Base-by-base conservation (phyloP, 257 asterid genomes). In the Scutellaria minor region DNA sequence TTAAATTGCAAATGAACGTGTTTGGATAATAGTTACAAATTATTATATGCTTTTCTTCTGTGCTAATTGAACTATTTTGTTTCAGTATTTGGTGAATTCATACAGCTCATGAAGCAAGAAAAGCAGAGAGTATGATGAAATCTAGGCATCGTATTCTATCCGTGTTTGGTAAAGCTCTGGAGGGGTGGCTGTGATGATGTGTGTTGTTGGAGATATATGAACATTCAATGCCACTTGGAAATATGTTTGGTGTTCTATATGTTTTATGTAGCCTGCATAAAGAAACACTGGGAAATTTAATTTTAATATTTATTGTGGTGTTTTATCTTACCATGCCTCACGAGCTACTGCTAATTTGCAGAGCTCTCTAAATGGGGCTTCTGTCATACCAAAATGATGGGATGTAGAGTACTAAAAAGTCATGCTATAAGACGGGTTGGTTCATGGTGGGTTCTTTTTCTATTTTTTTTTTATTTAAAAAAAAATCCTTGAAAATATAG, bases 61-160 rank as follows among this genome's bases (percentile, higher is more conserved):
- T 77, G 72, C 78, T 74, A 63, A 71, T 74, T 70, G 13, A 9
- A 22, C 37, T 73, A 14, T 41, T 48, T 8, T 74, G 35, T 55
- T 18, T 0, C 89, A 84, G 91, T 84, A 57, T 86, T 86, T 72
- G 87, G 80, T 42, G 91, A 86, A 39, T 84, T 86, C 72, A 15
- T 86, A 56, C 70, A 80, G 37, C 84, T 86, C 2, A 84, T 84
- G 87, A 84, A 81, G 84, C 85, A 76, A 76, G 84, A 78, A 50
- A 80, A 78, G 77, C 76, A 53, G 75, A 77, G 74, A 31, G 77
- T 45, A 7, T 81, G 53, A 72, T 9, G 50, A 75, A 76, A 56
- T 68, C 3, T 20, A 45, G 75, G 71, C 75, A 20, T 50, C 15
- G 13, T 31, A 9, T 37, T 45, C 48, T 8, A 6, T 13, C 51